These are phyloP conservation scores for Candida pseudofarinosa DNA, from an alignment of 805 yeast genomes.

Conservation along the genomic window DNA sequence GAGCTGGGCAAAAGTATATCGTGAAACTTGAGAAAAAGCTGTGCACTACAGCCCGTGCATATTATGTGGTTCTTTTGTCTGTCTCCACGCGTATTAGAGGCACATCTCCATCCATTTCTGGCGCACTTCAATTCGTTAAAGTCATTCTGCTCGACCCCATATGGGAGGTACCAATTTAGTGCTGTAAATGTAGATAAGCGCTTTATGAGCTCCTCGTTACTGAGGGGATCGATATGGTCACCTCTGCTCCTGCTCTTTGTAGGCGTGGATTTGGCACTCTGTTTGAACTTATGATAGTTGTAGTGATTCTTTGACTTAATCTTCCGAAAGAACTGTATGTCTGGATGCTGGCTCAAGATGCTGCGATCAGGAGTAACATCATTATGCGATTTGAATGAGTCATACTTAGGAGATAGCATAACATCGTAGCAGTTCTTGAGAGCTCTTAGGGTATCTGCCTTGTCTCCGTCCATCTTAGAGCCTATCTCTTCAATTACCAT, in stretches of 20 bases:
- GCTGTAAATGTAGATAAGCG: constrained; percentile 43
- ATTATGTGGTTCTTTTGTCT: constrained; percentile 26
- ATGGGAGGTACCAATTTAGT: constrained; percentile 43
- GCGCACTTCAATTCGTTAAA: constrained; percentile 49
- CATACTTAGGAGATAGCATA: constrained; percentile 13
- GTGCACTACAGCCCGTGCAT: constrained; percentile 31
- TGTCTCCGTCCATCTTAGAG: constrained; percentile 8
- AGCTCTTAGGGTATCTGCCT: constrained; percentile 18
- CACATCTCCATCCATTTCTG: constrained; percentile 51
- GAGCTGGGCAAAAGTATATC: constrained; percentile 6
- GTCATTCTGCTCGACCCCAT: constrained; percentile 2
- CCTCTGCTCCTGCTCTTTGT: constrained; percentile 12
- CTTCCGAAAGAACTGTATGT: constrained; percentile 34
- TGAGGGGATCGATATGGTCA: constrained; percentile 36
- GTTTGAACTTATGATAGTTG: constrained; percentile 30
- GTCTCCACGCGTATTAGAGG: constrained; percentile 20
- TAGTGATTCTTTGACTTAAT: constrained; percentile 35
- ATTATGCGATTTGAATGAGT: constrained; percentile 2
- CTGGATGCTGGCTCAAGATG: constrained; percentile 26
- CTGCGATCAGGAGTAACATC: constrained; percentile 1
- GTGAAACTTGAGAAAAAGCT: constrained; percentile 26
- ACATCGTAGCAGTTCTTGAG: constrained; percentile 22
- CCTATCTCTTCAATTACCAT: too few relatives aligned
- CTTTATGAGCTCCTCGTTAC: constrained; percentile 27
- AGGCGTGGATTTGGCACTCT: constrained; percentile 6